Evolutionary conservation across 768 basidiomycete genomes (phyloP).

Genomic region (Podaxis carcinomalis): DNA sequence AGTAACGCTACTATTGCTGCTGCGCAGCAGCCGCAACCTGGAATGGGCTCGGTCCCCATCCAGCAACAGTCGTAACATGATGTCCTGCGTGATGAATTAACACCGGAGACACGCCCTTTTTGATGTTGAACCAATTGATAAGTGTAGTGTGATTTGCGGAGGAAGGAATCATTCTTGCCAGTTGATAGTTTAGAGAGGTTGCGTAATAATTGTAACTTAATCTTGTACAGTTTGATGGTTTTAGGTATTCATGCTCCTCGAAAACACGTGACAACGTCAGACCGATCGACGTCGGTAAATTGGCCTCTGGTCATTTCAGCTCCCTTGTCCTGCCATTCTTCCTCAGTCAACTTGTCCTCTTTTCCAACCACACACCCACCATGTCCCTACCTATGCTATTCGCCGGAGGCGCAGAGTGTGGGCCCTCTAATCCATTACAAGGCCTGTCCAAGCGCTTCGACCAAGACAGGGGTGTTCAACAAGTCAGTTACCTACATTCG

Average conservation of each 20-base stretch:
- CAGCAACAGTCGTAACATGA: background rate
- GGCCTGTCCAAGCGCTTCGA: conserved; percentile 77
- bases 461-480: conserved; percentile 72
- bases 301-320: background rate
- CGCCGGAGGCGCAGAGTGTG: conserved; percentile 73
- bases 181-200: background rate
- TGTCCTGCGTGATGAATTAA: background rate
- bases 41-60: background rate
- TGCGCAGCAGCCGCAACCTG: conserved; percentile 4
- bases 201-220: conserved; percentile 10
- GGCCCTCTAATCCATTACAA: conserved; percentile 81
- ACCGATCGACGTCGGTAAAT: conserved; percentile 8
- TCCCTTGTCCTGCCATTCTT: background rate
- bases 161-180: conserved; percentile 9
- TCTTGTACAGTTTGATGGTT: conserved; percentile 1
- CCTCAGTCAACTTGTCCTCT: conserved; percentile 4
- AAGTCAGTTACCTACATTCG: conserved; percentile 37
- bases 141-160: background rate
- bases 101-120: background rate
- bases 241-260: background rate
- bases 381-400: conserved; percentile 85
- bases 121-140: conserved; percentile 4
- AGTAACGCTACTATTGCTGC: background rate
- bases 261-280: conserved; percentile 14
- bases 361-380: conserved; percentile 3